Conservation (phyloP, 2,329 filamentous ascomycete genomes). For the Cordyceps cateniannulata region DNA sequence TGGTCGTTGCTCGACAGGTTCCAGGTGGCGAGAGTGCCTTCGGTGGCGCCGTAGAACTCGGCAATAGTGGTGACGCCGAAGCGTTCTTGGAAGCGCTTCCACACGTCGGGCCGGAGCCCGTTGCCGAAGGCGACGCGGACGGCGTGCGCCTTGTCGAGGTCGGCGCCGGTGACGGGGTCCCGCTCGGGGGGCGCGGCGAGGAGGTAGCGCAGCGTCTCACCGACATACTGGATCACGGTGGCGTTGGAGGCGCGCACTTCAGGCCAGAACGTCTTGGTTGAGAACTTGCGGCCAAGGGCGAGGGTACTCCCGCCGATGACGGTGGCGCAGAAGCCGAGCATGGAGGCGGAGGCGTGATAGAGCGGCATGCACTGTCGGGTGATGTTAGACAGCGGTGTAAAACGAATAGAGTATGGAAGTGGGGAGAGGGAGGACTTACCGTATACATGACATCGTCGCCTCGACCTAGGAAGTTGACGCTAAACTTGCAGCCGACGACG, state of each 20-base stretch:
- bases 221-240: conserved; percentile 79
- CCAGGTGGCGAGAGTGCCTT: conserved; percentile 63
- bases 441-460: conserved; percentile 66
- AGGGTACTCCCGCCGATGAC: conserved; percentile 58
- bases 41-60: conserved; percentile 78
- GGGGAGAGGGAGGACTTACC: conserved; percentile 35
- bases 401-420: conserved; percentile 24
- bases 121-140: conserved; percentile 76
- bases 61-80: conserved; percentile 68
- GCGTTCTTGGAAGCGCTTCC: conserved; percentile 74
- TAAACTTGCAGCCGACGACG: conserved; percentile 54
- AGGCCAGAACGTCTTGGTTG: conserved; percentile 68
- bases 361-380: conserved; percentile 63
- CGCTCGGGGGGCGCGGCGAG: conserved; percentile 58
- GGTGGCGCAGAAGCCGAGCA: conserved; percentile 61
- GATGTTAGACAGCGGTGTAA: background rate
- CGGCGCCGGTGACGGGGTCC: conserved; percentile 58
- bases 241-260: conserved; percentile 65
- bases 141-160: conserved; percentile 64
- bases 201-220: conserved; percentile 79
- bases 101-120: conserved; percentile 77
- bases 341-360: conserved; percentile 73
- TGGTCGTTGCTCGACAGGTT: conserved; percentile 70
- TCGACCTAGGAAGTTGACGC: conserved; percentile 55
- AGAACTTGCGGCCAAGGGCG: conserved; percentile 71